These are phyloP conservation scores for Microdochium trichocladiopsis DNA, from an alignment of 2,329 filamentous ascomycete species.

Conservation along the genomic window DNA sequence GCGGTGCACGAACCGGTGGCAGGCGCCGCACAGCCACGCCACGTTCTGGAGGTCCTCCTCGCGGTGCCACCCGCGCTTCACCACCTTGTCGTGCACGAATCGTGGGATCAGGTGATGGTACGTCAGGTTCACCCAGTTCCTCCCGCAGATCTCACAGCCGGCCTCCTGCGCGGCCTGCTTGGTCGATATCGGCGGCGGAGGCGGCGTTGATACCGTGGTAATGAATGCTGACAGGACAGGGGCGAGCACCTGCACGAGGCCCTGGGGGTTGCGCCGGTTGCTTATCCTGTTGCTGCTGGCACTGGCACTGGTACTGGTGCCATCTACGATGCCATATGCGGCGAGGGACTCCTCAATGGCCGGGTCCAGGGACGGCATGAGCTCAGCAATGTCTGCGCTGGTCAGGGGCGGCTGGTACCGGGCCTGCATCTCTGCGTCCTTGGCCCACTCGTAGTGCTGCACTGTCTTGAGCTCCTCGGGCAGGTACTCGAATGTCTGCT, in stretches of 20 bases:
- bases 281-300: constrained; percentile 5
- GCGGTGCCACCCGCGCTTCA: constrained; percentile 74
- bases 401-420: constrained; percentile 53
- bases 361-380: constrained; percentile 49
- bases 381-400: constrained; percentile 34
- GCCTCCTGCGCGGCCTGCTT: constrained; percentile 30
- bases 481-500: constrained; percentile 59
- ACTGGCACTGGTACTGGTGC: constrained; percentile 24
- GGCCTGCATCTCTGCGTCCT: constrained; percentile 38
- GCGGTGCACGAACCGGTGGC: constrained; percentile 75
- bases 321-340: constrained; percentile 57
- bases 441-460: constrained; percentile 49
- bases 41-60: constrained; percentile 71
- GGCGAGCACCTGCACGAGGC: constrained; percentile 50
- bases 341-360: constrained; percentile 59
- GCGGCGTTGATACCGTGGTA: constrained; percentile 45
- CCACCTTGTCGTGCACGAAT: constrained; percentile 65
- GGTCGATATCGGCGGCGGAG: constrained; percentile 55
- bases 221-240: constrained; percentile 61
- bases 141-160: constrained; percentile 69
- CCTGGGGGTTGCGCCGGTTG: constrained; percentile 15
- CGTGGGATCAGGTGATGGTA: constrained; percentile 87
- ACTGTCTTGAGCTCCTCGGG: constrained; percentile 54
- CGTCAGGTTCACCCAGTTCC: constrained; percentile 68
- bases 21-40: constrained; percentile 80